phyloP scores from a whole-genome alignment of 164 flowering plant species.

The Annona squamosa region DNA sequence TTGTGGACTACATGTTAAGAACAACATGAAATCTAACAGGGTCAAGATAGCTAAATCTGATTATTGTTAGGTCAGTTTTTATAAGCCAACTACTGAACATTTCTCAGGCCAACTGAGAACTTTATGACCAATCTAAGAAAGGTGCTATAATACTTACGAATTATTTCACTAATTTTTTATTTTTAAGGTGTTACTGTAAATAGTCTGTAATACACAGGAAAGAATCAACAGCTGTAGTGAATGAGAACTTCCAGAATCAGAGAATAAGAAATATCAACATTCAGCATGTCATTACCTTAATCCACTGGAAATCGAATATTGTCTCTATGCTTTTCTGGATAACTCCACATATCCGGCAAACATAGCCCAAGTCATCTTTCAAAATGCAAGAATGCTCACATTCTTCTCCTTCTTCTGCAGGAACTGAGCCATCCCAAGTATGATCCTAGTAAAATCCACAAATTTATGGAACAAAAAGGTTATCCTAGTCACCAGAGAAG shows the following conservation, averaged over 20 bases:
- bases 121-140: too few relatives aligned
- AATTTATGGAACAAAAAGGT: neutral
- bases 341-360: conserved; percentile 35
- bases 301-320: conserved; percentile 33
- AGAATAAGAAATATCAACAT: neutral
- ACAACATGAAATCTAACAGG: too few relatives aligned
- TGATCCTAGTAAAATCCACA: conserved; percentile 18
- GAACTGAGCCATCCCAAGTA: conserved; percentile 7
- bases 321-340: conserved; percentile 28
- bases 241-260: neutral
- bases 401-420: conserved; percentile 11
- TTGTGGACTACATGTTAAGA: too few relatives aligned
- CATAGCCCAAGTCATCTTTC: conserved; percentile 39
- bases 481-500: neutral
- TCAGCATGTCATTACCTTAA: conserved; percentile 20
- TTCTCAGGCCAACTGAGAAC: too few relatives aligned
- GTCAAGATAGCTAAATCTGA: too few relatives aligned
- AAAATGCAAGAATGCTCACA: conserved; percentile 33
- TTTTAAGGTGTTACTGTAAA: too few relatives aligned
- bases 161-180: too few relatives aligned
- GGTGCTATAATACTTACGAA: too few relatives aligned
- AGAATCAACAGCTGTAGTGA: neutral
- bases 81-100: too few relatives aligned
- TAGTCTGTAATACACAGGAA: too few relatives aligned
- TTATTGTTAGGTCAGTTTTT: too few relatives aligned